These are phyloP conservation scores for Penicillium flavigenum DNA, from an alignment of 495 filamentous ascomycete genomes.

Conservation along the genomic window DNA sequence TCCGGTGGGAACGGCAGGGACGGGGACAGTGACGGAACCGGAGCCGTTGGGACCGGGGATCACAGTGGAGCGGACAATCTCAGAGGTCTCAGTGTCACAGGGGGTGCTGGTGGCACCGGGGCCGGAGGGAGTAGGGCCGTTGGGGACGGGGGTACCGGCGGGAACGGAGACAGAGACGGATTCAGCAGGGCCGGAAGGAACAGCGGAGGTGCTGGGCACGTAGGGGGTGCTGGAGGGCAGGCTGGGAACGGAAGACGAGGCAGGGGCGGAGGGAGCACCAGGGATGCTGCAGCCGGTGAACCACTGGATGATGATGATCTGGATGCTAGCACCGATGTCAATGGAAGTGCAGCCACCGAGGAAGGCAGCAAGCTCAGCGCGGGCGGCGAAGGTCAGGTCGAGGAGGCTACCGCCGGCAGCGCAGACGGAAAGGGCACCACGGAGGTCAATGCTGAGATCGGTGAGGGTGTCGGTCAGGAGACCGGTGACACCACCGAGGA, in stretches of 20 bases:
- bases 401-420: slow-evolving; percentile 38
- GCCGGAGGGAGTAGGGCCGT: slow-evolving; percentile 1
- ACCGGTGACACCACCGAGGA: slow-evolving; percentile 31
- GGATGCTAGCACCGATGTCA: slow-evolving; percentile 31
- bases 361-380: slow-evolving; percentile 45
- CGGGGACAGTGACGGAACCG: slow-evolving; percentile 4
- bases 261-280: slow-evolving; percentile 24
- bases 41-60: slow-evolving; percentile 14
- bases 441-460: slow-evolving; percentile 37
- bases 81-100: slow-evolving; percentile 25
- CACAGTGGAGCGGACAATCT: slow-evolving; percentile 15
- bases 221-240: slow-evolving; percentile 21
- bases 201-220: slow-evolving; percentile 4
- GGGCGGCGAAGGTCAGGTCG: slow-evolving; percentile 35
- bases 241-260: slow-evolving; percentile 25
- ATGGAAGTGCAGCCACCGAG: slow-evolving; percentile 34
- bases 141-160: slow-evolving; percentile 5
- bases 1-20: slow-evolving; percentile 10
- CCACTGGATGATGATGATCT: slow-evolving; percentile 45
- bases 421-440: slow-evolving; percentile 37
- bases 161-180: slow-evolving; percentile 7
- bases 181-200: slow-evolving; percentile 13
- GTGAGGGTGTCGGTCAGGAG: slow-evolving; percentile 31
- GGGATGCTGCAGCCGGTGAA: slow-evolving; percentile 41
- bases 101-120: slow-evolving; percentile 17